Conservation (phyloP, 805 yeast genomes). For the Candida silvicultrix region DNA sequence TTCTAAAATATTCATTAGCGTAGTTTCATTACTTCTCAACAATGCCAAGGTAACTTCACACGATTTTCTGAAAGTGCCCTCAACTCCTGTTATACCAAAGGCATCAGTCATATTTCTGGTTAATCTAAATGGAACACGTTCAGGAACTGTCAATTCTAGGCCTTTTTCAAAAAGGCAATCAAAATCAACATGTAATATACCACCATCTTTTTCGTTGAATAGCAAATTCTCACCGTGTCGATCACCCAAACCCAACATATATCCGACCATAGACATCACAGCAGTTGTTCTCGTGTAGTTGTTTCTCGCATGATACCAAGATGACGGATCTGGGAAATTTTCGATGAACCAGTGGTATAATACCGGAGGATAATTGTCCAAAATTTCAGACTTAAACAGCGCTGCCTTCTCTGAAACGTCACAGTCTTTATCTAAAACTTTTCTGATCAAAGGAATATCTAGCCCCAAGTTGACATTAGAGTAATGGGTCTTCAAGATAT, state of each 20-base stretch:
- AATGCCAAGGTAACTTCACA: conserved; percentile 78
- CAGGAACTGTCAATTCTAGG: conserved; percentile 72
- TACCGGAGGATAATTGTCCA: conserved; percentile 51
- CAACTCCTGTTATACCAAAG: conserved; percentile 84
- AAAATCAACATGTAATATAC: conserved; percentile 88
- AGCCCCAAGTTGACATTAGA: conserved; percentile 31
- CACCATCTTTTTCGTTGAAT: conserved; percentile 67
- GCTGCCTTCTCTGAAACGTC: conserved; percentile 27
- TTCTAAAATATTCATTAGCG: conserved; percentile 84
- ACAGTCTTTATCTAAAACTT: conserved; percentile 18
- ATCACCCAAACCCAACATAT: conserved; percentile 90
- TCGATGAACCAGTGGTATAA: conserved; percentile 84
- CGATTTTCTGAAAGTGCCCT: conserved; percentile 80
- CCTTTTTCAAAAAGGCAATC: conserved; percentile 92
- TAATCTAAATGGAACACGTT: conserved; percentile 87
- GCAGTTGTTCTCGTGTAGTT: conserved; percentile 75
- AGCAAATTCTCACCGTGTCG: conserved; percentile 92
- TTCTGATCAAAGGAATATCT: conserved; percentile 21
- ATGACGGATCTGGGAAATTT: conserved; percentile 80
- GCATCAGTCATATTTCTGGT: conserved; percentile 92
- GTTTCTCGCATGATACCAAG: conserved; percentile 80
- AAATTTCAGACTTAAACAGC: conserved; percentile 27
- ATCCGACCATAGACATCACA: conserved; percentile 97
- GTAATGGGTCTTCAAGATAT: conserved; percentile 43
- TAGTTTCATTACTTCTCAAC: conserved; percentile 72